Evolutionary conservation across 495 filamentous ascomycete species (phyloP), one percentile per base, ranked within the genome.

Genomic region (Penicillium alfredii): DNA sequence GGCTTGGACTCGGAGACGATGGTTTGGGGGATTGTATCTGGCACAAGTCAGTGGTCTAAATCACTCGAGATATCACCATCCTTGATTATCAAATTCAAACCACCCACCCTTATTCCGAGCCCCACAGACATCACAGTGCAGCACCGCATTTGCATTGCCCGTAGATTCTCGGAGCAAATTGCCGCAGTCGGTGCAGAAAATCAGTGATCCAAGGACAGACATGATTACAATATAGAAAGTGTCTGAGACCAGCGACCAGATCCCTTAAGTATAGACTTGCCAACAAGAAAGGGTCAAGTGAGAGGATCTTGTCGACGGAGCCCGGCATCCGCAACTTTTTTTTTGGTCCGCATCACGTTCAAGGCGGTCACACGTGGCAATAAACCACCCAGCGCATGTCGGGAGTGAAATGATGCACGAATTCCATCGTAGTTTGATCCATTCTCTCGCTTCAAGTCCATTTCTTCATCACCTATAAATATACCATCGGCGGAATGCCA

Each of bases 121-220:
- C 30, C 86, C 86, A 61, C 92, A 98, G 49, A 88, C 80, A 47
- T 82, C 80, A 68, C 90, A 98, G 44, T 71, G 65, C 14, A 98
- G 62, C 36, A 84, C 77, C 10, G 80, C 81, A 52, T 86, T 81
- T 37, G 76, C 68, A 43, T 78, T 76, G 24, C 86, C 85, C 31
- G 81, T 78, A 14, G 85, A 84, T 15, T 77, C 73, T 15, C 92
- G 86, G 29, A 98, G 74, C 2, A 96, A 74, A 60, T 94, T 90
- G 30, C 90, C 89, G 59, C 90, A 95, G 56, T 88, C 86, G 11
- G 78, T 87, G 66, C 92, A 96, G 65, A 98, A 98, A 25, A 95
- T 78, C 19, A 95, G 69, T 18, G 88, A 92, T 15, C 88, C 90
- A 42, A 95, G 85, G 7, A 81, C 77, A 40, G 90, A 80, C 88